Evolutionary conservation across 805 yeast genomes (phyloP).

Genomic region (Suhomyces faveliae): DNA sequence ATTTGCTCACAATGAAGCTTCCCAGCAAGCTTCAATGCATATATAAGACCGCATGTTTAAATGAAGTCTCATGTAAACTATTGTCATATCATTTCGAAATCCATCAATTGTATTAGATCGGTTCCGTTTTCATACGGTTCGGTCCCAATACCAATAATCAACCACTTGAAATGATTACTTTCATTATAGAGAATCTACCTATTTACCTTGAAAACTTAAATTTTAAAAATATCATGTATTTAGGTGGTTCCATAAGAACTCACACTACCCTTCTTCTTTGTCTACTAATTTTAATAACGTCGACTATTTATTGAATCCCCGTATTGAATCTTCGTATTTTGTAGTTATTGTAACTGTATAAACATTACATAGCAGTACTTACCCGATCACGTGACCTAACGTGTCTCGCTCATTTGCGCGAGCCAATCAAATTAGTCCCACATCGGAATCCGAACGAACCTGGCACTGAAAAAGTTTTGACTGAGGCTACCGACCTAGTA

Average conservation of each 20-base stretch:
- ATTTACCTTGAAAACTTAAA: not conserved
- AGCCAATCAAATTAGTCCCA: slow-evolving; percentile 6
- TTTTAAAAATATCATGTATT: not conserved
- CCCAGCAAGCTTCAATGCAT: slow-evolving; percentile 5
- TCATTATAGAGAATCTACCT: slow-evolving; percentile 1
- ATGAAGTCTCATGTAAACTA: slow-evolving; percentile 5
- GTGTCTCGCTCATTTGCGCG: slow-evolving; percentile 1
- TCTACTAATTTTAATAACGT: not conserved
- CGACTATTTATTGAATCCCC: not conserved
- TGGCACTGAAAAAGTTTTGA: slow-evolving; percentile 6
- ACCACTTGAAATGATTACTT: slow-evolving; percentile 1
- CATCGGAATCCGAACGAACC: slow-evolving; percentile 5
- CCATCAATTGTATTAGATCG: not conserved
- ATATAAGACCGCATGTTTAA: not conserved
- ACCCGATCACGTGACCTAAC: not conserved
- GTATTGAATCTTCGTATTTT: not conserved
- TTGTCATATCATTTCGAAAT: slow-evolving; percentile 1
- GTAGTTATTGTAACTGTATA: not conserved
- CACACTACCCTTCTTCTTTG: not conserved
- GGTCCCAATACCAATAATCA: not conserved
- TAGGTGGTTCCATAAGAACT: not conserved
- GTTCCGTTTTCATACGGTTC: not conserved
- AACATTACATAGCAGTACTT: too few species aligned
- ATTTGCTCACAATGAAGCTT: not conserved
- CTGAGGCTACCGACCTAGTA: not conserved